phyloP scores from a whole-genome alignment of 169 alveolate species.

The Ichthyophthirius multifiliis region DNA sequence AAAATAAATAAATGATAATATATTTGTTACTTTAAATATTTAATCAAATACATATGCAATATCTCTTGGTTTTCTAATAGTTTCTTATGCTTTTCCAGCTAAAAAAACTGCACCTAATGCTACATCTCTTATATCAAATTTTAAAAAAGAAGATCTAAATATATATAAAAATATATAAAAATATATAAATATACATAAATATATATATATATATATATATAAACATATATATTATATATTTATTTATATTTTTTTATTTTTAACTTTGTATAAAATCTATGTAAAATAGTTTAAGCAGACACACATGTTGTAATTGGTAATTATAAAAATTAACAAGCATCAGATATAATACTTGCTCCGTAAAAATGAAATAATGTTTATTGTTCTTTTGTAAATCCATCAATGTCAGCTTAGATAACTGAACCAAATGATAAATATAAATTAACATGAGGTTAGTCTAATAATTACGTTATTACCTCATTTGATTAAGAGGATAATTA shows the following conservation, averaged over 20 bases:
- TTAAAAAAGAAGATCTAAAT: conserved; percentile 5
- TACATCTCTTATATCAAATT: conserved; percentile 7
- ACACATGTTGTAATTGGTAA: background rate
- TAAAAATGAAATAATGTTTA: background rate
- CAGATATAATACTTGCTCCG: background rate
- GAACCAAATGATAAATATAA: background rate
- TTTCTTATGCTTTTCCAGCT: conserved; percentile 15
- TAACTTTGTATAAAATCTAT: conserved; percentile 5
- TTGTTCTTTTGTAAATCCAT: conserved; percentile 4
- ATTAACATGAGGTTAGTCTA: background rate
- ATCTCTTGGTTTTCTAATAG: conserved; percentile 1
- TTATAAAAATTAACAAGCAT: background rate
- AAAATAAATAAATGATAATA: too few relatives aligned
- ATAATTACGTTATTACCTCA: background rate
- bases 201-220: background rate
- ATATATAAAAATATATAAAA: background rate
- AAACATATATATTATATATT: background rate
- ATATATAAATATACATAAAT: background rate
- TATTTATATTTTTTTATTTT: too few relatives aligned
- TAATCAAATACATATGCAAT: background rate
- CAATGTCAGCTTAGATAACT: background rate
- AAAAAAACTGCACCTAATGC: conserved; percentile 7
- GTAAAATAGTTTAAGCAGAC: conserved; percentile 2
- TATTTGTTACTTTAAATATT: background rate
- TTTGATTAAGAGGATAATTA: background rate